These are phyloP conservation scores for Cryphonectria japonica DNA, from an alignment of 2,329 filamentous ascomycete species.

Conservation along the genomic window DNA sequence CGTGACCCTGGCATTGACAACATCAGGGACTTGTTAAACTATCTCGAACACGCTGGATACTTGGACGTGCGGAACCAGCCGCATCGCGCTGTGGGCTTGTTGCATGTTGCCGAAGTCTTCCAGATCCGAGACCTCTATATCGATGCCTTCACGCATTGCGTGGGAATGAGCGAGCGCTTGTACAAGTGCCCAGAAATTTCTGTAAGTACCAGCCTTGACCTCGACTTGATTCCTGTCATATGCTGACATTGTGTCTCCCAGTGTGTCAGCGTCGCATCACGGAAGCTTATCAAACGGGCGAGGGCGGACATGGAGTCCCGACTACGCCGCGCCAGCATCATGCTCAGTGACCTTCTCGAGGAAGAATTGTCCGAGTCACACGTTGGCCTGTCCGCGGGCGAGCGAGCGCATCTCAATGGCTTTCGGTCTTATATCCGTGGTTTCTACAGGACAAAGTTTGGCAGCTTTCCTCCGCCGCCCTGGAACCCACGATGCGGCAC, in stretches of 20 bases:
- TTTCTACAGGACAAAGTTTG: constrained; percentile 69
- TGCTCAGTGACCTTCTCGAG: constrained; percentile 70
- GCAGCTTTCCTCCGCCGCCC: constrained; percentile 69
- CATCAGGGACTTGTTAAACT: constrained; percentile 63
- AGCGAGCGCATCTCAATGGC: constrained; percentile 69
- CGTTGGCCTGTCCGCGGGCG: constrained; percentile 64
- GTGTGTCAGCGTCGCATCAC: constrained; percentile 57
- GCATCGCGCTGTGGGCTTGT: constrained; percentile 68
- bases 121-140: constrained; percentile 68
- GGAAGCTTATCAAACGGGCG: constrained; percentile 66
- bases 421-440: constrained; percentile 71
- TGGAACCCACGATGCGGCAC: constrained; percentile 43
- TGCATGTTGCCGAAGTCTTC: constrained; percentile 70
- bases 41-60: constrained; percentile 72
- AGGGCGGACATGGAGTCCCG: constrained; percentile 68
- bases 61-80: constrained; percentile 67
- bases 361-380: constrained; percentile 70
- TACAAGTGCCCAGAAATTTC: constrained; percentile 61
- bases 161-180: constrained; percentile 72
- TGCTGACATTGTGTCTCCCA: constrained; percentile 35
- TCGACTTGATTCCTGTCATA: background rate
- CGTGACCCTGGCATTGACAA: constrained; percentile 59
- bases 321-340: constrained; percentile 59
- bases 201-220: constrained; percentile 47
- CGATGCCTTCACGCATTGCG: constrained; percentile 76